These are phyloP conservation scores for Fusarium udum DNA, from an alignment of 2,329 filamentous ascomycete genomes.

Conservation along the genomic window DNA sequence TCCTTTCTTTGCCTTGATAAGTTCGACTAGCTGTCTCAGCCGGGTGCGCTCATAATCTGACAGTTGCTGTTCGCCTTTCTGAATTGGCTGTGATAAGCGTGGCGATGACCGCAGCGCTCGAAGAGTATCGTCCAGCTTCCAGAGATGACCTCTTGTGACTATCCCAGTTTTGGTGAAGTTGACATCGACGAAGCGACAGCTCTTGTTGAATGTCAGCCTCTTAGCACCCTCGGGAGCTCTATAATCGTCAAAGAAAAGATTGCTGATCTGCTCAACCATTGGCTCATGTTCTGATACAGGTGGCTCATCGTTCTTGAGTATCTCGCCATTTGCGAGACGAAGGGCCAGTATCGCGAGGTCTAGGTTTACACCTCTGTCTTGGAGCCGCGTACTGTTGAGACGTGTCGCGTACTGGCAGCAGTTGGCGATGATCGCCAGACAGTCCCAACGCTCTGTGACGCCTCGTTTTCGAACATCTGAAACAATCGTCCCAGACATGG, in stretches of 20 bases:
- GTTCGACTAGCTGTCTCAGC: conserved; percentile 23
- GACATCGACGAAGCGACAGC: conserved; percentile 40
- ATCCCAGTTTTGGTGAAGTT: conserved; percentile 26
- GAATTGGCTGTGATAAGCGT: conserved; percentile 7
- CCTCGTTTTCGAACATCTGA: conserved; percentile 38
- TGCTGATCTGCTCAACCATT: conserved; percentile 15
- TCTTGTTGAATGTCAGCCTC: conserved; percentile 41
- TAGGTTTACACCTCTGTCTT: conserved; percentile 18
- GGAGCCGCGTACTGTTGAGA: conserved; percentile 34
- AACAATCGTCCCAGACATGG: conserved; percentile 43
- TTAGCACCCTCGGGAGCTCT: conserved; percentile 13
- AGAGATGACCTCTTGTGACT: conserved; percentile 38
- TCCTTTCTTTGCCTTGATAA: neutral
- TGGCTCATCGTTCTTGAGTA: conserved; percentile 45
- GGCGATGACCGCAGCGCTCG: conserved; percentile 19
- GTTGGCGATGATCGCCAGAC: conserved; percentile 46
- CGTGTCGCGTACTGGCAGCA: conserved; percentile 46
- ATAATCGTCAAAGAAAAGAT: conserved; percentile 35
- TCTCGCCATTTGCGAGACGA: conserved; percentile 47
- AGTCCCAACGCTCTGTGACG: conserved; percentile 40
- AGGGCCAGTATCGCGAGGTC: conserved; percentile 44
- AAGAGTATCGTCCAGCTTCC: conserved; percentile 36
- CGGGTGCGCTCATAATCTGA: conserved; percentile 21
- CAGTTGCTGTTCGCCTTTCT: conserved; percentile 17
- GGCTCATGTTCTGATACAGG: neutral